Evolutionary conservation across 352 stramenopile species (phyloP).

Genomic region (Phytophthora sp.): DNA sequence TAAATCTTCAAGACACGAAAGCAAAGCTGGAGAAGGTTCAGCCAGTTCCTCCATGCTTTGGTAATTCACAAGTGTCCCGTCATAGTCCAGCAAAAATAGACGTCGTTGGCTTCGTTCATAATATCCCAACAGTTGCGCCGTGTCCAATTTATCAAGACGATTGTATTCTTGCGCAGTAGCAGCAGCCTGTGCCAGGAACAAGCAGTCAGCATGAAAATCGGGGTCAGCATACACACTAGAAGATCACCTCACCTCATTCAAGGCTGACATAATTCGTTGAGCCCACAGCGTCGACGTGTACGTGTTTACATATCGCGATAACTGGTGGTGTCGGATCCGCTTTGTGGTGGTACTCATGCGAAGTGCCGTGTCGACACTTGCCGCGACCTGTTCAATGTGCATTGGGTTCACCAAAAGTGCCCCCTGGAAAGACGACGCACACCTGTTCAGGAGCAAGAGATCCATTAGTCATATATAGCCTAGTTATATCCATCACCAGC

Average conservation of each 20-base stretch:
- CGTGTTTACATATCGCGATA: constrained; percentile 89
- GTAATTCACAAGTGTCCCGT: constrained; percentile 83
- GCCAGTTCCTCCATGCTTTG: constrained; percentile 81
- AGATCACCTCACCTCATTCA: constrained; percentile 57
- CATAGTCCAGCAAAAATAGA: constrained; percentile 88
- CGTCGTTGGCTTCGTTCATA: constrained; percentile 85
- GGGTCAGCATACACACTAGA: background rate
- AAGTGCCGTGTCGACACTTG: constrained; percentile 82
- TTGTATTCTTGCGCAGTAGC: constrained; percentile 87
- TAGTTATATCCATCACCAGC: background rate
- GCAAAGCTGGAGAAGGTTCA: constrained; percentile 54
- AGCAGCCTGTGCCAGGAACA: constrained; percentile 40
- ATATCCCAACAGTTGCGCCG: constrained; percentile 78
- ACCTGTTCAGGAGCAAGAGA: constrained; percentile 44
- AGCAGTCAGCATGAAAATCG: background rate
- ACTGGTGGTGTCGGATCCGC: constrained; percentile 84
- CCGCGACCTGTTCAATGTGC: constrained; percentile 89
- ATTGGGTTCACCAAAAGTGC: constrained; percentile 90
- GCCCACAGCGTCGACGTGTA: constrained; percentile 90
- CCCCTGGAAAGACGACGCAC: constrained; percentile 88
- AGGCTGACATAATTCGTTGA: constrained; percentile 82
- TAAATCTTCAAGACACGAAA: constrained; percentile 74
- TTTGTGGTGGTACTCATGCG: constrained; percentile 90
- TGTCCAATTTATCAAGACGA: constrained; percentile 85
- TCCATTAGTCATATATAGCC: too few species aligned